These are phyloP conservation scores for Syzygium syzygioides DNA, from an alignment of 441 rosid genomes.

Conservation along the genomic window DNA sequence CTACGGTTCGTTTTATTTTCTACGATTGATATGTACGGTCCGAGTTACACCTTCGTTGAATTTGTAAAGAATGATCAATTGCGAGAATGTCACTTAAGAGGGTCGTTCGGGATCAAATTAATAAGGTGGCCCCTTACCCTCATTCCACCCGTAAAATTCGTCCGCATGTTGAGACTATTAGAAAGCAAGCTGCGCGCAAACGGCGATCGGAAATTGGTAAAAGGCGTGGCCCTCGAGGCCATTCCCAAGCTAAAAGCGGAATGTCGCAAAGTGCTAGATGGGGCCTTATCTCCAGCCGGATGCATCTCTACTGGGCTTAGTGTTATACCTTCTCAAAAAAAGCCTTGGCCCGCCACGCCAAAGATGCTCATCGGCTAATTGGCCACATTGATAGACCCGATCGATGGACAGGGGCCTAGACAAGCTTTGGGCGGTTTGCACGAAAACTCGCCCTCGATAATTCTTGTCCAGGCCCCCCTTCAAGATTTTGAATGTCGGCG, in stretches of 20 bases:
- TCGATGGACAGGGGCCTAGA: not conserved
- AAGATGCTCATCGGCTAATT: not conserved
- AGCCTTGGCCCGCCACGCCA: not conserved
- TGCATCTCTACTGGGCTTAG: not conserved
- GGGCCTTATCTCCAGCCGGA: not conserved
- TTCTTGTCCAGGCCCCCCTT: not conserved
- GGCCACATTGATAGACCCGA: not conserved
- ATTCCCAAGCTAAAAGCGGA: not conserved
- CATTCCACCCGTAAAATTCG: too few relatives aligned
- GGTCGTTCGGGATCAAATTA: too few relatives aligned
- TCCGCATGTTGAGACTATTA: too few relatives aligned
- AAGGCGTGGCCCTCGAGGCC: not conserved
- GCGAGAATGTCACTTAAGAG: too few relatives aligned
- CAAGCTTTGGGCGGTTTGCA: not conserved
- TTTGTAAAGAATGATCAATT: too few relatives aligned
- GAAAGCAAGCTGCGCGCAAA: not conserved
- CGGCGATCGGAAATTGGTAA: not conserved
- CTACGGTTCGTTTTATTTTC: too few relatives aligned
- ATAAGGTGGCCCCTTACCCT: too few relatives aligned
- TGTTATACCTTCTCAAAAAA: not conserved
- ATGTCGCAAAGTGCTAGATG: not conserved
- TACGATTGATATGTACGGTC: too few relatives aligned
- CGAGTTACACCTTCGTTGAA: too few relatives aligned
- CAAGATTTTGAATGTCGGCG: not conserved
- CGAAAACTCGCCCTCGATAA: not conserved